Evolutionary conservation across 2,329 filamentous ascomycete species (phyloP).

Genomic region (Didymella exigua): DNA sequence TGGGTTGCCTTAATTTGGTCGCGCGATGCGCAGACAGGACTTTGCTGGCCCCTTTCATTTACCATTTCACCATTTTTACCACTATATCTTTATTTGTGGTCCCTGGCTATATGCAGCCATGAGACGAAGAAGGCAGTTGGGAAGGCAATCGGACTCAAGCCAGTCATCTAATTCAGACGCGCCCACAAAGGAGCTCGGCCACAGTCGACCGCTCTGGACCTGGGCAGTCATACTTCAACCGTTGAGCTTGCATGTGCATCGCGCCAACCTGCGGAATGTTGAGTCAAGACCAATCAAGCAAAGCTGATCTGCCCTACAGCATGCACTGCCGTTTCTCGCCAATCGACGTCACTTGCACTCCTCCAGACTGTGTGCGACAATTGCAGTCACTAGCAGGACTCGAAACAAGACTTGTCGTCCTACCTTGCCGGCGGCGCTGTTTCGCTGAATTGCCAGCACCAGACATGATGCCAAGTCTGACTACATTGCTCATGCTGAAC

Average conservation of each 20-base stretch:
- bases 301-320: conserved; percentile 43
- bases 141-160: conserved; percentile 38
- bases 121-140: conserved; percentile 28
- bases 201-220: conserved; percentile 23
- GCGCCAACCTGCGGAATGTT: conserved; percentile 22
- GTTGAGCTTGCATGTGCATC: conserved; percentile 28
- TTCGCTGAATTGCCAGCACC: background rate
- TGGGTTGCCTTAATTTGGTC: conserved; percentile 28
- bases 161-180: conserved; percentile 43
- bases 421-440: background rate
- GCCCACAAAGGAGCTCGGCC: conserved; percentile 28
- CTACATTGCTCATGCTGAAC: background rate
- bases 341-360: conserved; percentile 25
- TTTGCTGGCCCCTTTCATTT: conserved; percentile 17
- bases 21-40: conserved; percentile 24
- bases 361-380: conserved; percentile 21
- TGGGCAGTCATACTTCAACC: conserved; percentile 28
- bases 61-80: conserved; percentile 15
- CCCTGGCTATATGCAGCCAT: conserved; percentile 27
- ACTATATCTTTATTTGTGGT: conserved; percentile 27
- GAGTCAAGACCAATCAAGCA: conserved; percentile 37
- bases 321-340: conserved; percentile 46
- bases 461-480: background rate
- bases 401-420: conserved; percentile 18
- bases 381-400: conserved; percentile 12